Evolutionary conservation across 257 asterid species (phyloP), one percentile per base, ranked within the genome.

Genomic region (Capsicum rhomboideum): DNA sequence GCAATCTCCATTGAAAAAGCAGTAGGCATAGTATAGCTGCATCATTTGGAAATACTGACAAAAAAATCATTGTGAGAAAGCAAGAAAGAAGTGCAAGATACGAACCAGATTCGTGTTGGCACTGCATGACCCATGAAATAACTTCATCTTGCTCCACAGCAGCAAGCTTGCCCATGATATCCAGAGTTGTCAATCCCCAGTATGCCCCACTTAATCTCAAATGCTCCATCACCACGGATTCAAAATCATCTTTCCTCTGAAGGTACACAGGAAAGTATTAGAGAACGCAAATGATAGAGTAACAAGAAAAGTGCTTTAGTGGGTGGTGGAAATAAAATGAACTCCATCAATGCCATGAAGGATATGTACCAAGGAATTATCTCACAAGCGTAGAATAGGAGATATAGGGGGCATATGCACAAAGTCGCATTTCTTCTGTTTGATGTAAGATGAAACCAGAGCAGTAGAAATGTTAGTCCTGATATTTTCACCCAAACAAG

Each of bases 171-270:
- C 97, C 97, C 71, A 88, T 59, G 29, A 96, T 85, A 89, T 94
- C 98, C 84, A 96, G 97, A 75, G 99, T 88, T 29, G 97, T 90
- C 91, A 96, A 92, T 82, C 98, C 99, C 99, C 99, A 96, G 80
- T 96, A 96, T 53, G 97, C 98, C 37, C 99, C 99, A 85, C 92
- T 94, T 54, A 96, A 23, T 50, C 99, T 86, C 54, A 96, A 86
- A 92, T 96, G 99, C 88, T 96, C 98, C 97, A 93, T 94, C 78
- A 92, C 92, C 89, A 92, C 94, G 18, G 99, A 91, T 53, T 88
- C 97, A 87, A 92, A 92, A 87, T 87, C 92, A 86, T 92, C 97
- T 86, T 94, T 94, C 82, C 88, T 89, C 99, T 96, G 90, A 68
- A 82, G 67, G 67, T 31, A 79, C 23, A 75, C 13, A 75, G 23